Evolutionary conservation across 2,329 filamentous ascomycete species (phyloP).

Genomic region (Plectosphaerella cucumerina): DNA sequence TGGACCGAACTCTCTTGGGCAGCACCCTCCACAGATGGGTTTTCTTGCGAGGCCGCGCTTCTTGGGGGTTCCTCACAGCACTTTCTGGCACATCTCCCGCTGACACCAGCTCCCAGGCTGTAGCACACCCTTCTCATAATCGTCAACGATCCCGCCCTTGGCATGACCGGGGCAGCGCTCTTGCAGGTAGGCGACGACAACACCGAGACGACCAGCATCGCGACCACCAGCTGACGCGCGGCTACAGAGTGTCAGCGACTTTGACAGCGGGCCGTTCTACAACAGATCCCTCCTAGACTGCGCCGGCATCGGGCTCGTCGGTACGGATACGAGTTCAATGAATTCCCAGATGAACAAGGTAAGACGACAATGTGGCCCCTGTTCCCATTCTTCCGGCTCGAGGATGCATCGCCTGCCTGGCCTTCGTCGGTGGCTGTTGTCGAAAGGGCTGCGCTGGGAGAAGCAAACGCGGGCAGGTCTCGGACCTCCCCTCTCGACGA

Average conservation of each 20-base stretch:
- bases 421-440: no score
- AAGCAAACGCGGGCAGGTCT: no score
- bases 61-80: no score
- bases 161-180: slow-evolving; percentile 23
- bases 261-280: slow-evolving; percentile 15
- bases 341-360: slow-evolving; percentile 22
- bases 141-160: slow-evolving; percentile 13
- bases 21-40: no score
- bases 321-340: slow-evolving; percentile 36
- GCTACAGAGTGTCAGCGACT: slow-evolving; percentile 4
- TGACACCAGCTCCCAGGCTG: no score
- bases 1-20: no score
- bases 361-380: neutral
- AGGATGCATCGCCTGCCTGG: no score
- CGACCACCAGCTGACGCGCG: neutral
- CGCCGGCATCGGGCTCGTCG: slow-evolving; percentile 27
- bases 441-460: no score
- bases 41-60: no score
- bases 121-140: neutral
- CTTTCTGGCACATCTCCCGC: no score
- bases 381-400: neutral
- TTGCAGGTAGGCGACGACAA: slow-evolving; percentile 4
- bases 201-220: slow-evolving; percentile 1
- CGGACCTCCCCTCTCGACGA: no score
- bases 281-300: slow-evolving; percentile 21